Percentiles rank a stretch among this genome's conserved stretches.
phyloP scores from a whole-genome alignment of 202 grass and related monocot genomes.

The Hordeum pubiflorum region DNA sequence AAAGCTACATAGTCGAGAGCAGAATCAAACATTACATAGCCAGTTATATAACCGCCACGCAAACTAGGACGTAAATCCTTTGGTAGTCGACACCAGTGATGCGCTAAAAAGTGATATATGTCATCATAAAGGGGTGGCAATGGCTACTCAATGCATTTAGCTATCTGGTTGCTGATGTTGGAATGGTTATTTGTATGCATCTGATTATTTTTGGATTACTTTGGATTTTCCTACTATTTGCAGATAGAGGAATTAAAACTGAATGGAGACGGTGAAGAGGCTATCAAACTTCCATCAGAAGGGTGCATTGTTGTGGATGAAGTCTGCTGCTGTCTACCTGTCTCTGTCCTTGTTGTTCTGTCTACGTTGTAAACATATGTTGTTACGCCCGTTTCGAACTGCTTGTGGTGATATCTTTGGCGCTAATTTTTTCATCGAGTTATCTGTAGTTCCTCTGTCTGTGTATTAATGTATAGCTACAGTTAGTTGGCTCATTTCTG shows the following conservation, averaged over 20 bases:
- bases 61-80: background rate
- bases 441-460: slow-evolving; percentile 5
- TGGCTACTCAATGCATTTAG: slow-evolving; percentile 20
- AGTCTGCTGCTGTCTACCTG: background rate
- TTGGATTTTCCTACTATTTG: background rate
- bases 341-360: background rate
- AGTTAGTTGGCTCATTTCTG: background rate
- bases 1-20: background rate
- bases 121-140: slow-evolving; percentile 31
- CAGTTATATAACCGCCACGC: background rate
- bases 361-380: slow-evolving; percentile 26
- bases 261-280: slow-evolving; percentile 54
- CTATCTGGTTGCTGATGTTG: slow-evolving; percentile 5
- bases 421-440: background rate
- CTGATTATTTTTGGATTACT: background rate
- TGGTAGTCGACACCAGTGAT: background rate
- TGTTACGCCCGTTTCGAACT: slow-evolving; percentile 1
- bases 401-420: slow-evolving; percentile 20
- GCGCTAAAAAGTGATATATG: slow-evolving; percentile 21
- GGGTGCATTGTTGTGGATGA: slow-evolving; percentile 13
- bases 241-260: slow-evolving; percentile 48
- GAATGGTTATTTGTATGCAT: background rate
- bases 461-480: slow-evolving; percentile 12
- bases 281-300: background rate
- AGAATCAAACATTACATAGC: background rate